Conservation (phyloP, 805 yeast species). For the Sugiyamaella boreocaroliniensis region DNA sequence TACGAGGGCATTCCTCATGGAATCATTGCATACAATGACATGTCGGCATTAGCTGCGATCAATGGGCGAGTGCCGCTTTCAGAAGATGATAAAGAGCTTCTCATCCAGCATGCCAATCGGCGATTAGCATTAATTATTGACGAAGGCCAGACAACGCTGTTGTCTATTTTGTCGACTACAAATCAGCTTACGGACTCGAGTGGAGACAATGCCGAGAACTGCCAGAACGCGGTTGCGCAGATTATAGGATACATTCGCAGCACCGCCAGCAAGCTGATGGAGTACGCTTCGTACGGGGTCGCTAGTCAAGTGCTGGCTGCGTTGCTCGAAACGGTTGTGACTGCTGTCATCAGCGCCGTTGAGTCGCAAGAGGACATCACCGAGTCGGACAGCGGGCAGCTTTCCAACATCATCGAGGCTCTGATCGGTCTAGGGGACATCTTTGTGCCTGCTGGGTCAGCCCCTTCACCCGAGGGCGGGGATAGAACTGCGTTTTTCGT, state of each 20-base stretch:
- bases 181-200: slow-evolving; percentile 18
- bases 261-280: slow-evolving; percentile 11
- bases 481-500: slow-evolving; percentile 23
- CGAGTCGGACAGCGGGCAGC: slow-evolving; percentile 23
- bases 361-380: slow-evolving; percentile 26
- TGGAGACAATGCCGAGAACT: slow-evolving; percentile 10
- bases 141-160: slow-evolving; percentile 3
- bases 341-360: slow-evolving; percentile 17
- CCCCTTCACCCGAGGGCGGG: not conserved
- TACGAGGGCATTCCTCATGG: slow-evolving; percentile 11
- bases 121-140: slow-evolving; percentile 8
- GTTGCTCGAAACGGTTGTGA: slow-evolving; percentile 24
- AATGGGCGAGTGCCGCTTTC: not conserved
- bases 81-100: slow-evolving; percentile 2
- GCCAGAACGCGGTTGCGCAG: slow-evolving; percentile 17
- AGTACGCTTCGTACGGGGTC: slow-evolving; percentile 10
- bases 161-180: slow-evolving; percentile 10
- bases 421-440: slow-evolving; percentile 13
- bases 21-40: slow-evolving; percentile 18
- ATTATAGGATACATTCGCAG: slow-evolving; percentile 9
- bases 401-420: slow-evolving; percentile 14
- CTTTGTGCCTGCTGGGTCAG: slow-evolving; percentile 4
- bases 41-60: slow-evolving; percentile 2
- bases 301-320: slow-evolving; percentile 15
- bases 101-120: slow-evolving; percentile 10